Conservation (phyloP, 495 filamentous ascomycete genomes). For the Viridothelium virens region DNA sequence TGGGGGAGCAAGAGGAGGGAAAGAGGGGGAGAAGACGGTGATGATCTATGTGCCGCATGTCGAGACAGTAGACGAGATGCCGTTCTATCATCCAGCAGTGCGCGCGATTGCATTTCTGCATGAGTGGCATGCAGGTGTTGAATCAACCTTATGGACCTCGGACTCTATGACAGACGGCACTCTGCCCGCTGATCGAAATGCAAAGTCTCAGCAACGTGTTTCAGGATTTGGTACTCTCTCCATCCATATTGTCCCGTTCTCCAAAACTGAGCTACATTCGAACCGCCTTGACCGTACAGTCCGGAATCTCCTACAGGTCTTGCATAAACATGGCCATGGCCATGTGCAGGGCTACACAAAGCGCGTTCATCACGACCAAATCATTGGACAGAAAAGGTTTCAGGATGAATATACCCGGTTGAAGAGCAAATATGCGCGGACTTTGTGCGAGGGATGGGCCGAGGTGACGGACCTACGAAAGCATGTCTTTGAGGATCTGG, state of each 20-base stretch:
- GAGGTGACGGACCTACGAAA: conserved; percentile 83
- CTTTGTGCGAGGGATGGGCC: conserved; percentile 62
- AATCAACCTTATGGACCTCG: conserved; percentile 13
- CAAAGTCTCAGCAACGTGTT: neutral
- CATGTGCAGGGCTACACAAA: conserved; percentile 58
- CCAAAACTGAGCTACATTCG: conserved; percentile 30
- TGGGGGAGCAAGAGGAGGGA: conserved; percentile 7
- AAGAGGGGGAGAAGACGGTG: conserved; percentile 39
- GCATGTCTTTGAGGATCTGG: conserved; percentile 89
- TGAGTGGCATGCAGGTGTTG: conserved; percentile 38
- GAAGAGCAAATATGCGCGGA: conserved; percentile 63
- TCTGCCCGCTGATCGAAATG: neutral
- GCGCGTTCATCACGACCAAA: conserved; percentile 63
- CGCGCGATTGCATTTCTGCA: conserved; percentile 67
- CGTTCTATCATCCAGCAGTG: conserved; percentile 80
- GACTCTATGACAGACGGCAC: conserved; percentile 20
- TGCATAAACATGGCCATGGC: conserved; percentile 71
- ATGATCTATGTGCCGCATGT: conserved; percentile 77
- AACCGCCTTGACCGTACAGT: conserved; percentile 61
- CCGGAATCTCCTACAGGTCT: conserved; percentile 56
- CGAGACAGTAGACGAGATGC: conserved; percentile 51
- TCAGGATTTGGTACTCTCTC: conserved; percentile 45
- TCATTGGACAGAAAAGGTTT: conserved; percentile 63
- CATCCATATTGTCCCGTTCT: conserved; percentile 61
- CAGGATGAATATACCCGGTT: conserved; percentile 78